Evolutionary conservation across 768 basidiomycete species (phyloP), one percentile per base, ranked within the genome.

Genomic region (Tylopilus vinaceipallidus): DNA sequence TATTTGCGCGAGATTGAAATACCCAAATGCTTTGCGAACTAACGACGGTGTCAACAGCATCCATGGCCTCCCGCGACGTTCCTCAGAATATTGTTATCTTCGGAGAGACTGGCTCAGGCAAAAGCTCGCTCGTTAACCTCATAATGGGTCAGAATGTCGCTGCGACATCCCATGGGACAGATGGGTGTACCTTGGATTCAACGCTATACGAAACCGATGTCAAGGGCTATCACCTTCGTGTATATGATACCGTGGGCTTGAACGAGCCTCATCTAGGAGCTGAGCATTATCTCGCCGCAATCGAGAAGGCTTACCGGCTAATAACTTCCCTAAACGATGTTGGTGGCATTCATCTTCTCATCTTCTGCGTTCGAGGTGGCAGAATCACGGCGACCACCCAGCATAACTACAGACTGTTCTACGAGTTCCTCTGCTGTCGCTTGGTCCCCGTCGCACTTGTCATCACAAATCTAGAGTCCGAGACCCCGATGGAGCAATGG

Each of bases 101-200:
- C 11, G 65, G 65, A 26, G 65, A 69, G 49, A 65, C 65, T 4
- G 65, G 65, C 20, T 49, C 65, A 36, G 70, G 71, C 3, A 77
- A 77, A 57, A 77, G 76, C 57, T 74, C 72, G 3, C 62, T 76
- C 26, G 54, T 76, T 24, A 77, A 76, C 56, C 67, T 77, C 64
- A 59, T 76, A 41, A 49, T 61, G n/a, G 65, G 63, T 11, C 24
- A 49, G 3, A 49, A 65, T 0, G 46, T 59, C 12, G 74, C 74
- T 14, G 35, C 45, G 2, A 64, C 65, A 13, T 73, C 71, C 8
- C 65, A 62, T 42, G 55, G 61, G 6, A 66, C 67, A 10, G 51
- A 56, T 7, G 74, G 75, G 5, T 71, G 68, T 46, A 76, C 76
- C 4, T 59, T 74, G 40, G 42, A 63, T 27, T 67, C 63, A 29